Percentiles rank a stretch among this genome's conserved stretches.
phyloP scores from a whole-genome alignment of 2,329 filamentous ascomycete species.

The Colletotrichum sublineola region DNA sequence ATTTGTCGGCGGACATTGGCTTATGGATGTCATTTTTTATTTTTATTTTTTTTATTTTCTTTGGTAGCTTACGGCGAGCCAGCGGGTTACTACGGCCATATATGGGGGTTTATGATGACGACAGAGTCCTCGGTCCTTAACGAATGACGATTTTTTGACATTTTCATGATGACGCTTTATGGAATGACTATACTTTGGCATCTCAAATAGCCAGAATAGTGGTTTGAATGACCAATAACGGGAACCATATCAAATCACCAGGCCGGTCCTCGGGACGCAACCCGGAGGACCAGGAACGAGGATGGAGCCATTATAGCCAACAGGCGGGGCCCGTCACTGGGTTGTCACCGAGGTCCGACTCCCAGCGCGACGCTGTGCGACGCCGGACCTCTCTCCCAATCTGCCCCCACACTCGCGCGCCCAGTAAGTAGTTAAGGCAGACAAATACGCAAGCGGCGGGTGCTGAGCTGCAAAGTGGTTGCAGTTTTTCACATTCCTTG shows the following conservation, averaged over 20 bases:
- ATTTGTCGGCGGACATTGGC: background rate
- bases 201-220: background rate
- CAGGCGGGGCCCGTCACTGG: slow-evolving; percentile 23
- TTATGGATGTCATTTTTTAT: too few relatives aligned
- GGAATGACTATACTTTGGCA: background rate
- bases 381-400: background rate
- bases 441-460: background rate
- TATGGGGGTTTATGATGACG: background rate
- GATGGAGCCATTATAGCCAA: slow-evolving; percentile 6
- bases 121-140: background rate
- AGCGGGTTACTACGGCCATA: background rate
- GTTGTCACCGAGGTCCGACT: slow-evolving; percentile 20
- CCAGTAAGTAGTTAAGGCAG: background rate
- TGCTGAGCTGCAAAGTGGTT: slow-evolving; percentile 11
- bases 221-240: background rate
- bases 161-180: background rate
- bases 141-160: slow-evolving; percentile 8
- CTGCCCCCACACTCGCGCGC: background rate
- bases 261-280: slow-evolving; percentile 15
- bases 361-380: background rate
- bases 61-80: background rate
- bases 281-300: background rate
- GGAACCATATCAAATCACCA: background rate
- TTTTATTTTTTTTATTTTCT: background rate
- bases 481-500: slow-evolving; percentile 15